phyloP scores from a whole-genome alignment of 164 flowering plant genomes.

The Berberis vulgaris region DNA sequence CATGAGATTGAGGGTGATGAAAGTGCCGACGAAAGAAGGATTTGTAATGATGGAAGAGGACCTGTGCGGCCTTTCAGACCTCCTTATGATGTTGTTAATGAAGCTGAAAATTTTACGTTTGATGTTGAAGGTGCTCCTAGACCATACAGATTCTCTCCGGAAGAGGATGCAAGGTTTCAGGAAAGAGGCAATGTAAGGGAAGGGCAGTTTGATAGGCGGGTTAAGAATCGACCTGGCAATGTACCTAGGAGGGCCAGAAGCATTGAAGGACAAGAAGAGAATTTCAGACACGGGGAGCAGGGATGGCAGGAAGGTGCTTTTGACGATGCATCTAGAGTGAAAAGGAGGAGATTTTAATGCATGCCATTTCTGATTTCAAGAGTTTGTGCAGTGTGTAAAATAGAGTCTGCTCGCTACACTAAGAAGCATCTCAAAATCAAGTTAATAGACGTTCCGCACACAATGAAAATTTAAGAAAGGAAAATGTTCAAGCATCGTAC shows the following conservation, averaged over 20 bases:
- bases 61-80: constrained; percentile 34
- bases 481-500: too few species aligned
- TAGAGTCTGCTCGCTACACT: too few species aligned
- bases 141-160: constrained; percentile 41
- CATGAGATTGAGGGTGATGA: constrained; percentile 38
- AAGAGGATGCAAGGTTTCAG: constrained; percentile 27
- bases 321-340: constrained; percentile 32
- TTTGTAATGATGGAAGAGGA: constrained; percentile 33
- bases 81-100: constrained; percentile 19
- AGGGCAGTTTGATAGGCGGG: constrained; percentile 48
- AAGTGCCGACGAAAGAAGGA: constrained; percentile 38
- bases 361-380: too few species aligned
- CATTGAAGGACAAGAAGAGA: constrained; percentile 45
- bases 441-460: too few species aligned
- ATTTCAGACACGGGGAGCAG: constrained; percentile 32
- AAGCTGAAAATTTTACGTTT: constrained; percentile 25
- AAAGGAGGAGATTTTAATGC: constrained; percentile 40
- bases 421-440: too few species aligned
- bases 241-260: constrained; percentile 34
- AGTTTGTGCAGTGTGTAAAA: too few species aligned
- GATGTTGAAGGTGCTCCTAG: constrained; percentile 36
- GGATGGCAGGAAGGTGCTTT: constrained; percentile 43
- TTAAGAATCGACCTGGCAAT: constrained; percentile 29
- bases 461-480: too few species aligned
- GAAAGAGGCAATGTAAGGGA: constrained; percentile 38